Conservation (phyloP, 139 green algal genomes). For the Micractinium sp. region DNA sequence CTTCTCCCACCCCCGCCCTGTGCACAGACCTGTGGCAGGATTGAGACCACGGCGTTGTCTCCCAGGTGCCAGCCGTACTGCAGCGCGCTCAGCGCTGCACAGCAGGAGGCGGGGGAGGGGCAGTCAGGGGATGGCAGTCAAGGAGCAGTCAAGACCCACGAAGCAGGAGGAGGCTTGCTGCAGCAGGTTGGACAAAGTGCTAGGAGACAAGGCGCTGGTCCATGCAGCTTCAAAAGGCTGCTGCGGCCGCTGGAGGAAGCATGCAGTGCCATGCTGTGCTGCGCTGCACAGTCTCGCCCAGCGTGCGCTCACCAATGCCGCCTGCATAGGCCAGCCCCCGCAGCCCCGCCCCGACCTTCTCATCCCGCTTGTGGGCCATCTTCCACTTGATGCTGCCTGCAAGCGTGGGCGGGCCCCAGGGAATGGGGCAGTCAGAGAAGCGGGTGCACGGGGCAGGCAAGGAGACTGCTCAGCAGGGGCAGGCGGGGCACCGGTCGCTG, state of each 20-base stretch:
- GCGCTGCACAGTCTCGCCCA: background rate
- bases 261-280: background rate
- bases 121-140: background rate
- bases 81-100: conserved; percentile 28
- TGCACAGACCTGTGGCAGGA: conserved; percentile 19
- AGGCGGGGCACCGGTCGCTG: no score
- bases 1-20: no score
- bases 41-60: conserved; percentile 38
- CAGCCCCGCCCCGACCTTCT: background rate
- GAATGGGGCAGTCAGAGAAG: background rate
- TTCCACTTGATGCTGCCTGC: conserved; percentile 28
- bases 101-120: no score
- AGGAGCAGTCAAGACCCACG: background rate
- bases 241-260: background rate
- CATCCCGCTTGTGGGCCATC: background rate
- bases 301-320: background rate
- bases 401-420: background rate
- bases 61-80: conserved; percentile 30
- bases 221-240: no score
- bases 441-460: background rate
- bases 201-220: no score
- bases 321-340: background rate
- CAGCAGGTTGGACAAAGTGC: background rate
- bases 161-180: background rate
- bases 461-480: no score